Evolutionary conservation across 2,329 filamentous ascomycete species (phyloP).

Genomic region (Claviceps sorghi): DNA sequence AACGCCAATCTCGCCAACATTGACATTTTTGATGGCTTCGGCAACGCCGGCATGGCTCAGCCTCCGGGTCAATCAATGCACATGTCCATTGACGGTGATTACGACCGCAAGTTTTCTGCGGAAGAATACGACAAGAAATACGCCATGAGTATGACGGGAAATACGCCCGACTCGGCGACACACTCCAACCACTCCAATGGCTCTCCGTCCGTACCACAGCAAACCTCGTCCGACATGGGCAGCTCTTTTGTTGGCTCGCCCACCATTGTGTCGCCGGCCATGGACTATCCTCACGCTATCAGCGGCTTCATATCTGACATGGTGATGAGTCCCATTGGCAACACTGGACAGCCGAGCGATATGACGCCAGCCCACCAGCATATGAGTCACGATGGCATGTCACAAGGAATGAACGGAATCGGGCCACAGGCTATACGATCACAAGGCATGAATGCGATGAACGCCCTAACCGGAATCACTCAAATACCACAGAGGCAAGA

Average conservation of each 20-base stretch:
- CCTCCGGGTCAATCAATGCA: constrained; percentile 25
- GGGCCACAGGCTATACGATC: constrained; percentile 11
- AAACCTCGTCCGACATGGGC: constrained; percentile 22
- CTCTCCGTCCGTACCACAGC: constrained; percentile 15
- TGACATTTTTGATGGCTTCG: constrained; percentile 53
- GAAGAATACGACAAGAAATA: constrained; percentile 29
- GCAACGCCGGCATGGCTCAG: constrained; percentile 46
- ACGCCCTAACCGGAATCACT: constrained; percentile 14
- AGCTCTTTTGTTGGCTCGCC: constrained; percentile 40
- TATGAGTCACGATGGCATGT: constrained; percentile 14
- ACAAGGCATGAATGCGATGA: constrained; percentile 19
- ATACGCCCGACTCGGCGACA: constrained; percentile 19
- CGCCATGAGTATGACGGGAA: constrained; percentile 19
- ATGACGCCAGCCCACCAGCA: constrained; percentile 15
- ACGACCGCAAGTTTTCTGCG: constrained; percentile 30
- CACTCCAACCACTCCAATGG: constrained; percentile 18
- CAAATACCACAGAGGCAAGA: constrained; percentile 17
- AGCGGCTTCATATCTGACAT: constrained; percentile 39
- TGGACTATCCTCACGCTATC: constrained; percentile 33
- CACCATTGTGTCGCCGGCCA: constrained; percentile 35
- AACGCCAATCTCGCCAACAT: constrained; percentile 36
- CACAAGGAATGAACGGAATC: constrained; percentile 15
- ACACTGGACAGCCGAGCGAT: constrained; percentile 9
- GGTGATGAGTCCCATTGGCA: constrained; percentile 35
- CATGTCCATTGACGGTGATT: constrained; percentile 33